These are phyloP conservation scores for Parafenestella ontariensis DNA, from an alignment of 2,329 filamentous ascomycete species.

Conservation along the genomic window DNA sequence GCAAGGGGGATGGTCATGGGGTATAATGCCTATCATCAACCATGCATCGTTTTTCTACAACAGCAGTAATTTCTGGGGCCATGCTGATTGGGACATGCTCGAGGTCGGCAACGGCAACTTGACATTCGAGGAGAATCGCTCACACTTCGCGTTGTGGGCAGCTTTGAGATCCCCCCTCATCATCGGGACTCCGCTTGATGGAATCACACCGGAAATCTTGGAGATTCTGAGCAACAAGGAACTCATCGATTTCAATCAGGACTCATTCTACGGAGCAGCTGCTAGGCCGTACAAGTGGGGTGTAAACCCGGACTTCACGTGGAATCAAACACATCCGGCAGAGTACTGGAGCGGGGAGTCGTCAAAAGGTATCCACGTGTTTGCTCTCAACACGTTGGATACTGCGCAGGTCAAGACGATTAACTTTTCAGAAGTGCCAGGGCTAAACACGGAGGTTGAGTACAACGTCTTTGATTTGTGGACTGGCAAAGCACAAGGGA, in stretches of 20 bases:
- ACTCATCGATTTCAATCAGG: slow-evolving; percentile 56
- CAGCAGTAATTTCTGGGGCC: slow-evolving; percentile 29
- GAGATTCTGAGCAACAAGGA: slow-evolving; percentile 50
- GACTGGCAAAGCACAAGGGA: slow-evolving; percentile 24
- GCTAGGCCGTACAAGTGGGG: slow-evolving; percentile 56
- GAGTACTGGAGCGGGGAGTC: slow-evolving; percentile 39
- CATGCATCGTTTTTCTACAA: slow-evolving; percentile 30
- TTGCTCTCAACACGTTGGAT: slow-evolving; percentile 35
- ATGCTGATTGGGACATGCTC: slow-evolving; percentile 36
- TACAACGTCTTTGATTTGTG: slow-evolving; percentile 30
- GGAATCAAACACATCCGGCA: slow-evolving; percentile 48
- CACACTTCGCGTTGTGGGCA: slow-evolving; percentile 52
- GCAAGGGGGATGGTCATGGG: slow-evolving; percentile 10
- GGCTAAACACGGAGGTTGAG: slow-evolving; percentile 12
- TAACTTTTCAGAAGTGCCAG: slow-evolving; percentile 29
- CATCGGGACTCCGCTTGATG: slow-evolving; percentile 51
- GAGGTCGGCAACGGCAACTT: slow-evolving; percentile 50
- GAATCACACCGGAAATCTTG: slow-evolving; percentile 49
- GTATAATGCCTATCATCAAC: slow-evolving; percentile 28
- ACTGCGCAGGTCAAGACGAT: slow-evolving; percentile 17
- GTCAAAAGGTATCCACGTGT: slow-evolving; percentile 30
- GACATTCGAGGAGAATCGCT: slow-evolving; percentile 38
- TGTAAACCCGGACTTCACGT: slow-evolving; percentile 58
- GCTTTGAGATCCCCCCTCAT: slow-evolving; percentile 53
- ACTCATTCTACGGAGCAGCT: slow-evolving; percentile 51